These are phyloP conservation scores for Prunus padus DNA, from an alignment of 306 rosid genomes.

Conservation along the genomic window DNA sequence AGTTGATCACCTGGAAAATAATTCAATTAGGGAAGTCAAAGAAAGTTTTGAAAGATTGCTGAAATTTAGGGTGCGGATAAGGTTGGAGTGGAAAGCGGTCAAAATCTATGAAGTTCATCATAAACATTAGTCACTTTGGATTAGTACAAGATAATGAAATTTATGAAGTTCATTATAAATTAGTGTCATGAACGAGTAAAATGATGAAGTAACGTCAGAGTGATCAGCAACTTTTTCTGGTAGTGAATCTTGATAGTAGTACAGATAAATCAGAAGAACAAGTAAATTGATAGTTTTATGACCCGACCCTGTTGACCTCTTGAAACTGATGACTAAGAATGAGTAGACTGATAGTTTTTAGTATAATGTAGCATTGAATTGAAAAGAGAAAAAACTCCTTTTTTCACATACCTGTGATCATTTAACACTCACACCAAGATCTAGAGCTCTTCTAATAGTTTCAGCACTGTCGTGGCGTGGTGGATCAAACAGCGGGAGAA, in stretches of 20 bases:
- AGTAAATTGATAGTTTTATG: too few relatives aligned
- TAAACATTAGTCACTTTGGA: too few relatives aligned
- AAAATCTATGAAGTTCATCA: too few relatives aligned
- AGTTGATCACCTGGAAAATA: slow-evolving; percentile 13
- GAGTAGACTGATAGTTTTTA: neutral
- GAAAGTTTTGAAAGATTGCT: neutral
- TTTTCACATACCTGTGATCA: slow-evolving; percentile 18
- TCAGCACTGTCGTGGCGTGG: slow-evolving; percentile 28
- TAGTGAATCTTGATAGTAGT: too few relatives aligned
- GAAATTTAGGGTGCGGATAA: too few relatives aligned
- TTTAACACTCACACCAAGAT: slow-evolving; percentile 30
- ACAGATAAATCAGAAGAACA: too few relatives aligned
- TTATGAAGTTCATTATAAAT: too few relatives aligned
- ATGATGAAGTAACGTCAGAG: too few relatives aligned
- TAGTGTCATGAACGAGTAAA: too few relatives aligned
- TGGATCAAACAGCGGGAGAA: slow-evolving; percentile 30
- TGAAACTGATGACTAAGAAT: neutral
- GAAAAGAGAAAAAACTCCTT: neutral
- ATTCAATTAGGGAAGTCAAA: slow-evolving; percentile 6
- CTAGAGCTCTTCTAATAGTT: slow-evolving; percentile 29
- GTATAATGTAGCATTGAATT: neutral
- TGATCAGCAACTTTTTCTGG: too few relatives aligned
- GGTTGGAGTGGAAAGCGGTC: neutral
- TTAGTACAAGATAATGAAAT: too few relatives aligned
- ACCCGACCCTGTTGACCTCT: too few relatives aligned